Evolutionary conservation across 495 filamentous ascomycete species (phyloP), one percentile per base, ranked within the genome.

Genomic region (Patellaria atrata): DNA sequence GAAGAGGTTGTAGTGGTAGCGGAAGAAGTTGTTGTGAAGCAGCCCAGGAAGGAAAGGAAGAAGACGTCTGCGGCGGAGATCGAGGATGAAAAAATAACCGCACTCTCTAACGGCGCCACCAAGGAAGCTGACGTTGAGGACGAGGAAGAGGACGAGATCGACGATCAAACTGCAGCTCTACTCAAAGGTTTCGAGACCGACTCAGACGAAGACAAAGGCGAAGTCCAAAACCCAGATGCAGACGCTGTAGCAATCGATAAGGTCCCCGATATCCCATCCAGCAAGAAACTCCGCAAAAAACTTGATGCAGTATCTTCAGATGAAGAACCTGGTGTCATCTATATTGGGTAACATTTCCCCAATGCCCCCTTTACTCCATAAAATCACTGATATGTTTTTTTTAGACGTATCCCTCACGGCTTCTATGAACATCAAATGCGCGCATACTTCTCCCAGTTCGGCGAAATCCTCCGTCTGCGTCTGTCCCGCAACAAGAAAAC

Each of bases 391-490:
- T 59, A 49, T 53, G 41, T 16, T 21, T 5, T 33, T 63, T 22
- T 15, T 37, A 59, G 81, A 23, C 79, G 81, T 33, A 79, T 94
- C 31, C 87, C 87, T 14, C 87, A 71, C 54, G 89, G 91, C 58
- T 96, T 97, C 69, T 94, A 84, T 65, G 91, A 96, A 60, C 71
- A 82, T 52, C 78, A 96, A 59, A 94, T 97, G 79, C 73, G 73
- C 32, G 65, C 70, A 28, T 97, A 96, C 65, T 94, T 96, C 52
- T 68, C 73, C n/a, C 89, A 96, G 57, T 97, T 97, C 51, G 91
- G 89, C 52, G 63, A 71, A 2, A 82, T 97, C 46, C 71, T 63
- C 31, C 71, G 70, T 32, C 70, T 97, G 20, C 75, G 87, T 43
- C 71, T 97, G 22, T 89, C 84, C 3, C 81, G 91, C 39, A 94